A percentile compares a stretch with the other conserved stretches of the same genome.
Evolutionary conservation across 768 basidiomycete species (phyloP).

Genomic region (Hericium erinaceus): DNA sequence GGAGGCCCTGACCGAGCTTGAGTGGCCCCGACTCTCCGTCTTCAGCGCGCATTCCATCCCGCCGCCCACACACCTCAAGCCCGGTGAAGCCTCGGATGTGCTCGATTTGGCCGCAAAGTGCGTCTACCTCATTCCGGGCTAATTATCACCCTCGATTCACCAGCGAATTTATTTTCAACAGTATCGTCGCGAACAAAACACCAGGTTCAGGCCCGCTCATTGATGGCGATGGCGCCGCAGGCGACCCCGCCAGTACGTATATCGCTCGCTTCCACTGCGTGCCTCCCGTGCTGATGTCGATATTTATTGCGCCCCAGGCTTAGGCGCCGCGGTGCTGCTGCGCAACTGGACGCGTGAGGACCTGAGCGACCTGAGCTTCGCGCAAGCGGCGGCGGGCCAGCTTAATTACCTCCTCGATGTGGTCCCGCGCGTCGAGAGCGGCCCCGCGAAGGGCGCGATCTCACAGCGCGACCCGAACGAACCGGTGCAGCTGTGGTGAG

Average conservation of each 20-base stretch:
- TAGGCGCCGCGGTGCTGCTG: slow-evolving; percentile 43
- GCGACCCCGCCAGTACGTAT: slow-evolving; percentile 50
- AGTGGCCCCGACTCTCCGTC: slow-evolving; percentile 40
- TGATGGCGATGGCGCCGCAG: slow-evolving; percentile 40
- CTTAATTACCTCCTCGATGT: slow-evolving; percentile 36
- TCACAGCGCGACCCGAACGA: slow-evolving; percentile 36
- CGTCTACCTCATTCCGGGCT: slow-evolving; percentile 8
- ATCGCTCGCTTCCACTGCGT: not conserved
- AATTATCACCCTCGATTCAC: not conserved
- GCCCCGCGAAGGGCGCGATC: slow-evolving; percentile 38
- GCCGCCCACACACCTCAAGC: slow-evolving; percentile 26
- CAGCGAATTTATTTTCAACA: slow-evolving; percentile 12
- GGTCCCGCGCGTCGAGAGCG: slow-evolving; percentile 31
- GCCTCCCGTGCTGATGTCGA: not conserved
- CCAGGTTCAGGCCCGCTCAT: slow-evolving; percentile 32
- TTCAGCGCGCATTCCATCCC: slow-evolving; percentile 34
- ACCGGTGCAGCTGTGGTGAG: slow-evolving; percentile 46
- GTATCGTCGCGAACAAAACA: slow-evolving; percentile 29
- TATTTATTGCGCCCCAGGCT: slow-evolving; percentile 21
- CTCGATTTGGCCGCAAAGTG: slow-evolving; percentile 31
- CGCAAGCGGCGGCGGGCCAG: slow-evolving; percentile 35
- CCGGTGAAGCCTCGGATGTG: slow-evolving; percentile 28
- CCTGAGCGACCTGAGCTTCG: slow-evolving; percentile 25
- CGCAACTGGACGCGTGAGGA: slow-evolving; percentile 42
- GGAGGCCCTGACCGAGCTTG: slow-evolving; percentile 46